Evolutionary conservation across 2,329 filamentous ascomycete species (phyloP), one percentile per base, ranked within the genome.

Genomic region (Rhynchosporium secalis): DNA sequence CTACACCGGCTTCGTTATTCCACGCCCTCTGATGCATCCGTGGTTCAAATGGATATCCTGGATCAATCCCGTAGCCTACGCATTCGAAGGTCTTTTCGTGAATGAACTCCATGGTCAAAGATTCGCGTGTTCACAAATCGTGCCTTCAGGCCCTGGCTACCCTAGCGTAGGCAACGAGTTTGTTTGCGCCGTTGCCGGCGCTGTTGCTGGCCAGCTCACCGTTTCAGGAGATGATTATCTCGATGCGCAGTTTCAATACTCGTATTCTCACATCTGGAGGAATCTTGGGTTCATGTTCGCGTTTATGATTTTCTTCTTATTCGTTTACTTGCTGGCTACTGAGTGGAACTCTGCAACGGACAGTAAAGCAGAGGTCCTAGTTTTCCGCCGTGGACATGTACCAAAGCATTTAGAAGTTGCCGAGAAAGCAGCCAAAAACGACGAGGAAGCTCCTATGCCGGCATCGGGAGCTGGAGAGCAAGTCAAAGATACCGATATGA

Each of bases 41-140:
- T 96, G 91, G 90, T 90, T 89, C 70, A 83, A 86, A 65, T 96
- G 91, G 92, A 85, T 96, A 66, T 88, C 88, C 72, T 94, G 90
- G 65, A 70, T 74, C 20, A 72, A 73, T 60, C 71, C 71, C 1
- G 82, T 96, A 8, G 86, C 85, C 1, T 96, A 96, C 66, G 85
- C 86, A 0, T 96, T 96, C 70, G 91, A 96, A 74, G 80, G 86
- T 0, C 80, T 96, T 28, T 88, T 94, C 81, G 83, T 91, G 66
- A 96, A 96, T 75, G 92, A 96, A 75, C 95, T 96, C n/a, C 68
- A 86, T 85, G 0, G 96, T 92, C 72, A 90, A 94, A 73, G 79
- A 85, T 0, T 81, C 93, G 31, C 86, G 91, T 82, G 83, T 45
- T 71, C 70, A 2, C 58, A 60, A 12, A 43, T 73, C 2, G 72